Conservation (phyloP, 495 filamentous ascomycete species). For the Annulohypoxylon stygium region DNA sequence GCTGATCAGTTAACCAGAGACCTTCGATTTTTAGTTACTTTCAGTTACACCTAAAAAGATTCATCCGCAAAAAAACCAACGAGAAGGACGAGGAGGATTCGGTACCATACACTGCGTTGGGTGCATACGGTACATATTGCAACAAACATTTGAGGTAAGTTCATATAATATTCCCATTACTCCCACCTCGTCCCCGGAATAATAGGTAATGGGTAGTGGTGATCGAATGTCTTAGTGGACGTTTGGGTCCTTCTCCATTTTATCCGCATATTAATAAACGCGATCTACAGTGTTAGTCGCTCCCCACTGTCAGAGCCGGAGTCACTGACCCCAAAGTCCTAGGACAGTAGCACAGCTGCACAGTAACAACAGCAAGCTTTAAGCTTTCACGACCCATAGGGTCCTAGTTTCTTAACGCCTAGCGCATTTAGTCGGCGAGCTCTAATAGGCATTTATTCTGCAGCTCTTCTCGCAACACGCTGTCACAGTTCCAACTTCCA, state of each 20-base stretch:
- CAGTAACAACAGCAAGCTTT: neutral
- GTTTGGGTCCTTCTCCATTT: constrained; percentile 26
- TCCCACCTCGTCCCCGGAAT: constrained; percentile 27
- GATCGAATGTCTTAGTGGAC: constrained; percentile 1
- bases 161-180: constrained; percentile 7
- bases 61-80: neutral
- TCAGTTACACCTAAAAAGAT: constrained; percentile 2
- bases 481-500: neutral
- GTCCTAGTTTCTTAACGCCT: neutral
- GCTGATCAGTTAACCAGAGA: constrained; percentile 17
- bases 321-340: constrained; percentile 7
- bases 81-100: neutral
- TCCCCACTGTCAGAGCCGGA: constrained; percentile 2
- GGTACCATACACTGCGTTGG: neutral
- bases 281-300: constrained; percentile 1
- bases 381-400: neutral
- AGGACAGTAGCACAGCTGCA: neutral
- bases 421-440: constrained; percentile 3
- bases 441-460: constrained; percentile 34
- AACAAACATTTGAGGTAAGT: neutral
- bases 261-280: constrained; percentile 47
- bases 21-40: neutral
- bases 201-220: constrained; percentile 31
- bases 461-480: constrained; percentile 18
- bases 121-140: neutral